Percentiles rank a stretch among this genome's conserved stretches.
Conservation (phyloP, 2,329 filamentous ascomycete genomes). For the Xylaria sp. region DNA sequence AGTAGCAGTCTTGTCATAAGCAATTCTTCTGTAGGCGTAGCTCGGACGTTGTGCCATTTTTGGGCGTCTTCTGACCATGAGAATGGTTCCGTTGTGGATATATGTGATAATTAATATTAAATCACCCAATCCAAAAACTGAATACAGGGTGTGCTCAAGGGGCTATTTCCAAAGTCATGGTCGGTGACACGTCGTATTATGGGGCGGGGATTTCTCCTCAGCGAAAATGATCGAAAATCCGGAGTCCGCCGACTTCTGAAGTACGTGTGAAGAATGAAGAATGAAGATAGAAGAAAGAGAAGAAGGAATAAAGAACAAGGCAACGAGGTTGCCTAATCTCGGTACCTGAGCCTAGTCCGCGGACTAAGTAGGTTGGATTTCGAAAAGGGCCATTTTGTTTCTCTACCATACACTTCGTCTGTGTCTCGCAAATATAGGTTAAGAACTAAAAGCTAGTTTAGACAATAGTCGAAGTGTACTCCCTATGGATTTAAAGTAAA, state of each 20-base stretch:
- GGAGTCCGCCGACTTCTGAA: background rate
- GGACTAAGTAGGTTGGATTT: background rate
- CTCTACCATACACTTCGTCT: background rate
- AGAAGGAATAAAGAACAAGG: background rate
- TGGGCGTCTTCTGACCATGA: background rate
- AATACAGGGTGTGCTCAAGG: background rate
- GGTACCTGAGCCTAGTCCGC: background rate
- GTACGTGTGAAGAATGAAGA: background rate
- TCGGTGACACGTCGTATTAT: background rate
- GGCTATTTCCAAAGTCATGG: background rate
- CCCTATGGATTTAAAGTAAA: background rate
- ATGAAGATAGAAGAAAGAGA: background rate
- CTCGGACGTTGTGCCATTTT: background rate
- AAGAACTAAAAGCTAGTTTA: background rate
- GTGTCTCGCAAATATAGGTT: background rate
- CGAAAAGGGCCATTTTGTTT: background rate
- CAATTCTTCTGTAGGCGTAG: background rate
- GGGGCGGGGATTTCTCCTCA: background rate
- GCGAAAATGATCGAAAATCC: no score
- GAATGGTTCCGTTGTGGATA: background rate
- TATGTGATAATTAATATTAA: background rate
- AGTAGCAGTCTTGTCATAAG: background rate
- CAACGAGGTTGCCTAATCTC: background rate
- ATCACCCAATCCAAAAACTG: background rate
- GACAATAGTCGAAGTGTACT: background rate